A percentile compares a stretch with the other conserved stretches of the same genome.
These are phyloP conservation scores for Neurospora sp. DNA, from an alignment of 495 filamentous ascomycete species.

Conservation along the genomic window DNA sequence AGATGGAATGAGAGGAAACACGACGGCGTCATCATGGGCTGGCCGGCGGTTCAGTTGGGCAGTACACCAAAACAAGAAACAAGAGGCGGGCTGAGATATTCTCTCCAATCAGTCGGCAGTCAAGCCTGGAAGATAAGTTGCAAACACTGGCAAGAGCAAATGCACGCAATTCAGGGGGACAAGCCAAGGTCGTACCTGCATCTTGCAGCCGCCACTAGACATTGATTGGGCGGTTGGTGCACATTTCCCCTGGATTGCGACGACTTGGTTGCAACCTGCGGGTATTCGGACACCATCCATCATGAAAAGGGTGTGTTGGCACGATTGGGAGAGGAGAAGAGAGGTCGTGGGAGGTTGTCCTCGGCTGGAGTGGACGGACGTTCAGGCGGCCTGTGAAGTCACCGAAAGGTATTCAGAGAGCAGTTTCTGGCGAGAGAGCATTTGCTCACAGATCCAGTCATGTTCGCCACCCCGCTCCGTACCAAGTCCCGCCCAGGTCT, in stretches of 20 bases:
- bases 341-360: background rate
- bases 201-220: background rate
- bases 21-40: background rate
- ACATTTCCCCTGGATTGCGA: background rate
- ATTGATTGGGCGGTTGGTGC: background rate
- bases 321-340: background rate
- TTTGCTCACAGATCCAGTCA: background rate
- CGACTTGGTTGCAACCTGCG: background rate
- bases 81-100: background rate
- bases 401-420: background rate
- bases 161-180: background rate
- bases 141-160: background rate
- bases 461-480: background rate
- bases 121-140: background rate
- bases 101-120: background rate
- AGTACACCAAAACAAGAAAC: background rate
- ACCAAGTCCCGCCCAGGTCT: background rate
- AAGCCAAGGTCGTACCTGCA: background rate
- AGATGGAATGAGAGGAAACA: background rate
- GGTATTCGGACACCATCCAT: background rate
- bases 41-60: background rate
- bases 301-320: background rate
- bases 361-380: background rate
- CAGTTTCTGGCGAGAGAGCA: background rate
- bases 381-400: background rate